These are phyloP conservation scores for Sclerotiophoma versabilis DNA, from an alignment of 2,329 filamentous ascomycete genomes.

Conservation along the genomic window DNA sequence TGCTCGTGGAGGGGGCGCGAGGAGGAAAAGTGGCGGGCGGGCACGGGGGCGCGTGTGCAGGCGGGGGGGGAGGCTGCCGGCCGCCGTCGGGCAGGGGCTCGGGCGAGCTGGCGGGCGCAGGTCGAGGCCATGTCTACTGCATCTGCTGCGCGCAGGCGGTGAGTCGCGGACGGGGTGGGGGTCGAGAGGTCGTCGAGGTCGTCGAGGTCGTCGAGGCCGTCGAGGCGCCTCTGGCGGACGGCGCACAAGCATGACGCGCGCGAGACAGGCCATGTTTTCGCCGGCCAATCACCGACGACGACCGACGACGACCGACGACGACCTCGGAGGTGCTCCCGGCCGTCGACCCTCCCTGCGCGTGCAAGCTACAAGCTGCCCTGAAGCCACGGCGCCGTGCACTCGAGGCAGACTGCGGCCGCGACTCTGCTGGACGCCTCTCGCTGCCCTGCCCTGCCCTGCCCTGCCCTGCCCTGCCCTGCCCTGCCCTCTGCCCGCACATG, in stretches of 20 bases:
- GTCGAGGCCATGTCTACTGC: slow-evolving; percentile 33
- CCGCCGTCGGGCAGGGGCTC: slow-evolving; percentile 25
- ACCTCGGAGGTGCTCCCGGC: slow-evolving; percentile 20
- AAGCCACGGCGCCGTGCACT: not conserved
- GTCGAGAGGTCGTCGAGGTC: too few relatives aligned
- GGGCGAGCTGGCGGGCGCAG: slow-evolving; percentile 38
- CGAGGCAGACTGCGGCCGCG: not conserved
- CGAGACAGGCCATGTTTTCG: slow-evolving; percentile 25
- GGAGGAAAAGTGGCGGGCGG: slow-evolving; percentile 44
- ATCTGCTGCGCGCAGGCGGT: not conserved
- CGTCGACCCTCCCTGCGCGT: not conserved
- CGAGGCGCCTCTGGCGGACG: slow-evolving; percentile 2
- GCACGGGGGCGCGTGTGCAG: slow-evolving; percentile 26
- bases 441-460: not conserved
- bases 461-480: not conserved
- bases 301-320: slow-evolving; percentile 17
- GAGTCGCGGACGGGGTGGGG: not conserved
- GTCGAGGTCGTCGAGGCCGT: too few relatives aligned
- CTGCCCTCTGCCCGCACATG: slow-evolving; percentile 9
- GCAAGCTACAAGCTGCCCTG: slow-evolving; percentile 1
- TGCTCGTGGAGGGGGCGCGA: slow-evolving; percentile 52
- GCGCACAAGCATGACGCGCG: slow-evolving; percentile 20
- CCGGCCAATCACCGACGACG: slow-evolving; percentile 39
- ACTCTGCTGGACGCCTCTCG: not conserved
- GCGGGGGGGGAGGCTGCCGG: slow-evolving; percentile 13